phyloP scores from a whole-genome alignment of 1,139 yeast species.

The Diutina sp. region DNA sequence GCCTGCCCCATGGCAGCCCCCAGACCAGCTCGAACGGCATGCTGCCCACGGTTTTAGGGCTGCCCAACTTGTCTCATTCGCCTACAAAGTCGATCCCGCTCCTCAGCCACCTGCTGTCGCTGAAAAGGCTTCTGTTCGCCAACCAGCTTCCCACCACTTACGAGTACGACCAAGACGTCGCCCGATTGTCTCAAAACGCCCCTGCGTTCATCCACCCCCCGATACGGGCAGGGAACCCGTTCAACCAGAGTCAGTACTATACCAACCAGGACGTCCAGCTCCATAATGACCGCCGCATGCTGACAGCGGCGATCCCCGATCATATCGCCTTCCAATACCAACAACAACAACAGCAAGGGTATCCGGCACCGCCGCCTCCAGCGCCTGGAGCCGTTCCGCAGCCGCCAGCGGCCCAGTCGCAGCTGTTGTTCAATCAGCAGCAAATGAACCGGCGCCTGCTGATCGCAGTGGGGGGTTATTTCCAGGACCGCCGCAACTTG shows the following conservation, averaged over 20 bases:
- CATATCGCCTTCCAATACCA: not conserved
- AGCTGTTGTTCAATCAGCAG: not conserved
- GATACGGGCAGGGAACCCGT: slow-evolving; percentile 35
- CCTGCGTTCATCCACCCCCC: slow-evolving; percentile 29
- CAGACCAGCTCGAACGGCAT: not conserved
- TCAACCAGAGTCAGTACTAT: slow-evolving; percentile 30
- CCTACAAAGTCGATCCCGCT: slow-evolving; percentile 18
- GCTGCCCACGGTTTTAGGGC: not conserved
- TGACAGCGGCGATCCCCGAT: slow-evolving; percentile 17
- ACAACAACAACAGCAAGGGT: not conserved
- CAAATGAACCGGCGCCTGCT: not conserved
- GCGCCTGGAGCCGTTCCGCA: not conserved
- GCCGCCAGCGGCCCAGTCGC: not conserved
- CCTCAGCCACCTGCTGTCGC: slow-evolving; percentile 15
- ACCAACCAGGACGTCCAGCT: slow-evolving; percentile 25
- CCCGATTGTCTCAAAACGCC: slow-evolving; percentile 8
- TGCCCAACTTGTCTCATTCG: slow-evolving; percentile 11
- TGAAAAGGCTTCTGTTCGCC: slow-evolving; percentile 31
- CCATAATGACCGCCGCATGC: slow-evolving; percentile 26
- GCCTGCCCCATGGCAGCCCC: slow-evolving; percentile 7
- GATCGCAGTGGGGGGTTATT: slow-evolving; percentile 1
- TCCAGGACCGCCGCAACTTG: slow-evolving; percentile 1
- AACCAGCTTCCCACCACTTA: slow-evolving; percentile 40
- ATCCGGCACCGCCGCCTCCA: not conserved
- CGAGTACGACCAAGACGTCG: slow-evolving; percentile 19